These are phyloP conservation scores for Suhomyces anneliseae DNA, from an alignment of 1,139 yeast genomes.

Conservation along the genomic window DNA sequence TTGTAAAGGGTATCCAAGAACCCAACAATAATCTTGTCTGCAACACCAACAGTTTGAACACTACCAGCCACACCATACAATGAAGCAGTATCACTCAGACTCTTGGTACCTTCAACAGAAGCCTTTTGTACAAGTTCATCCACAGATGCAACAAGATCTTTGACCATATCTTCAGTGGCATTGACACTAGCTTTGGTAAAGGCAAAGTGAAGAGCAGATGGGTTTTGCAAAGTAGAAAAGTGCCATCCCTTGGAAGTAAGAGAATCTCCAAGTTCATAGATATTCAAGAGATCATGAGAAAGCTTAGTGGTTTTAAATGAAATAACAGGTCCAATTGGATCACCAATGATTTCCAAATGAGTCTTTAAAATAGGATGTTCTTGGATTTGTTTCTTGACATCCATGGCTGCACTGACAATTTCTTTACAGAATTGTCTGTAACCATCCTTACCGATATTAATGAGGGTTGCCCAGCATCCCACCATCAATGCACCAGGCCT, in stretches of 20 bases:
- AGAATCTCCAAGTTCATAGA: conserved; percentile 75
- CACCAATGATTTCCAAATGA: conserved; percentile 64
- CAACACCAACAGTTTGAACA: conserved; percentile 80
- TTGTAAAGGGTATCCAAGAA: conserved; percentile 80
- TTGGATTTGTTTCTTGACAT: conserved; percentile 51
- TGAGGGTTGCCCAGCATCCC: conserved; percentile 95
- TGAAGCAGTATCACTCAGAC: conserved; percentile 69
- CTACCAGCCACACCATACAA: conserved; percentile 95
- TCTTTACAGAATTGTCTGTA: conserved; percentile 64
- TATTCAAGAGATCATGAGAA: conserved; percentile 41
- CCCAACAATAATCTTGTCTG: conserved; percentile 72
- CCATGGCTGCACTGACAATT: conserved; percentile 66
- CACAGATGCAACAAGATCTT: conserved; percentile 53
- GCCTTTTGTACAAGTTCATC: conserved; percentile 37
- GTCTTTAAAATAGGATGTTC: conserved; percentile 38
- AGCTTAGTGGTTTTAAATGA: conserved; percentile 58
- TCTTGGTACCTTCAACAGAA: conserved; percentile 28
- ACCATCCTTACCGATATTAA: conserved; percentile 77
- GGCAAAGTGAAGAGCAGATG: conserved; percentile 90
- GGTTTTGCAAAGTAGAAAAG: conserved; percentile 78
- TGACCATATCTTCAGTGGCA: conserved; percentile 60
- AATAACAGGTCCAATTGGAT: conserved; percentile 80
- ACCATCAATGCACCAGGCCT: conserved; percentile 96
- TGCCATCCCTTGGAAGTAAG: conserved; percentile 83
- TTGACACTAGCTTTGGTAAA: conserved; percentile 70